Evolutionary conservation across 192 early-diverging fungal genomes (phyloP), one percentile per base, ranked within the genome.

Genomic region (Globomyces pollinis-pini): DNA sequence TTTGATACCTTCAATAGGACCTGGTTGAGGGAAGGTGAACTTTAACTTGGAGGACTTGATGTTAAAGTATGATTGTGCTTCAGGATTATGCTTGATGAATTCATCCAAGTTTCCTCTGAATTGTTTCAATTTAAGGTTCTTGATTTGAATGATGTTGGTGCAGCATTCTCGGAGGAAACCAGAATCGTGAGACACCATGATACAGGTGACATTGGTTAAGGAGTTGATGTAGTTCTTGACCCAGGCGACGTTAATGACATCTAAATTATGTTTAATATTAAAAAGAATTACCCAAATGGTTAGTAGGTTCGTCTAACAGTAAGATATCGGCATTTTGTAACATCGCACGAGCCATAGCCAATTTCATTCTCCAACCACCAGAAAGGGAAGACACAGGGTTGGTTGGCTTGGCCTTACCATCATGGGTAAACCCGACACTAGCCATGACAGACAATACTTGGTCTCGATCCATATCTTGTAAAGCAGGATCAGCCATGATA

Each of bases 301-400:
- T 91, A 13, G 88, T 96, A 26, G 93, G 93, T 73, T 96, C 91
- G 70, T 96, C 93, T 45, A 96, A 74, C 38, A 96, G 80, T 41
- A 96, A 73, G 35, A 96, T 85, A 53, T 91, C 91, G 9, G 93
- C 90, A 29, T 89, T 84, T 36, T 70, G 62, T 18, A 83, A 66
- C 62, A 83, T 81, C 4, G 79, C 79, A 39, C 81, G 63, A 43
- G 81, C 78, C 42, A 83, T 68, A 38, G 77, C 78, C 53, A 83
- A 62, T 67, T 82, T 83, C 81, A 83, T 83, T 42, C 73, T 72
- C 81, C 81, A 83, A 38, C 81, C 81, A 35, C 81, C 81, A 20
- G 81, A 83, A 31, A 83, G 70, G 29, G 70, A 61, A n/a, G 69
- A 65, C 24, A 74, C 68, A 5, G 69, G 66, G 39, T 73, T 59